Evolutionary conservation across 495 filamentous ascomycete species (phyloP).

Genomic region (Melanomma pulvis-pyrius): DNA sequence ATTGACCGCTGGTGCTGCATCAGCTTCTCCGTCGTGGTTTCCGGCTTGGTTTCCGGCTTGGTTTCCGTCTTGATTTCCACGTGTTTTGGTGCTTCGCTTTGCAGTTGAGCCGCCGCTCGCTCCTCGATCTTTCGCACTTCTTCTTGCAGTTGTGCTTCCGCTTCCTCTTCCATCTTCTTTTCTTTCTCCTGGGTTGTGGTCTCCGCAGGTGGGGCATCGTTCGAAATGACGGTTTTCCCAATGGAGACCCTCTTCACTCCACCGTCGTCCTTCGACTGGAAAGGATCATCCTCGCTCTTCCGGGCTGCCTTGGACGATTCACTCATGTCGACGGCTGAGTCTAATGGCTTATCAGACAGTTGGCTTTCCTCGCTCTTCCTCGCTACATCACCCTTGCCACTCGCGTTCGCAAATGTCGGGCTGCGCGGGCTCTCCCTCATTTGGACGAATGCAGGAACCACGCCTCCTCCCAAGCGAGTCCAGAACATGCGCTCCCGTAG

Average conservation of each 20-base stretch:
- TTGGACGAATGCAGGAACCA: conserved; percentile 65
- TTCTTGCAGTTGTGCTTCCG: conserved; percentile 31
- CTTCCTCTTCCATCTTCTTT: conserved; percentile 24
- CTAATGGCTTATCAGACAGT: conserved; percentile 14
- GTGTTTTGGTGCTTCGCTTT: neutral
- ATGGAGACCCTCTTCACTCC: conserved; percentile 35
- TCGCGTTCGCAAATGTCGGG: conserved; percentile 30
- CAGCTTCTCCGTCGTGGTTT: too few species aligned
- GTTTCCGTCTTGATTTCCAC: neutral
- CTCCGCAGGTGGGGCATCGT: conserved; percentile 2
- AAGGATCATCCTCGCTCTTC: conserved; percentile 35
- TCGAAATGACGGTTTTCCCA: conserved; percentile 35
- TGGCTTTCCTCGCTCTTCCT: conserved; percentile 34
- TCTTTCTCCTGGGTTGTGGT: conserved; percentile 21
- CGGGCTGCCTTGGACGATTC: conserved; percentile 6
- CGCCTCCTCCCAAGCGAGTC: conserved; percentile 85
- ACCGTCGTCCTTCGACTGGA: conserved; percentile 14
- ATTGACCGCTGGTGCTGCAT: neutral
- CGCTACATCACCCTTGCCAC: conserved; percentile 4
- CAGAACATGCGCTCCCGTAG: conserved; percentile 95
- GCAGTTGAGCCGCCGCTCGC: neutral
- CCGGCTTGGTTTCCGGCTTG: neutral
- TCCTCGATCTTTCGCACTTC: conserved; percentile 29
- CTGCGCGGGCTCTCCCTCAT: conserved; percentile 38
- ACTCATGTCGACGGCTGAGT: conserved; percentile 34